Evolutionary conservation across 305 asterid species (phyloP).

Genomic region (Fraxinus dipetala): DNA sequence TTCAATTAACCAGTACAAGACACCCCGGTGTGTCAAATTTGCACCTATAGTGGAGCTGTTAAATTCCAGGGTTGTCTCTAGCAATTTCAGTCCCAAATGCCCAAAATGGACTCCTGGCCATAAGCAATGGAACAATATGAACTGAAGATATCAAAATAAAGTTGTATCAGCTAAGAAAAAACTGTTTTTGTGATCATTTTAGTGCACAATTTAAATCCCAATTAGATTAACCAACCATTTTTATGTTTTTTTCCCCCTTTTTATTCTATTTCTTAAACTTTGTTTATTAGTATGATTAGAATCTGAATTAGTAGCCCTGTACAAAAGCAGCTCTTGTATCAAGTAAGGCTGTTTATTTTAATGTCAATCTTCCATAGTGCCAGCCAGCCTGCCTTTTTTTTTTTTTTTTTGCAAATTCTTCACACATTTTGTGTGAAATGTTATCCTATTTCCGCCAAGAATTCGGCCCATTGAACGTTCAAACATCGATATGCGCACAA

Average conservation of each 20-base stretch:
- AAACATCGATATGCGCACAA: background rate
- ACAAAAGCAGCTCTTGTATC: slow-evolving; percentile 27
- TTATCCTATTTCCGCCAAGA: slow-evolving; percentile 33
- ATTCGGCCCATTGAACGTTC: slow-evolving; percentile 30
- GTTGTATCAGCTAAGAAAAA: background rate
- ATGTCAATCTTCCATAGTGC: slow-evolving; percentile 15
- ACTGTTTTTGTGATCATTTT: slow-evolving; percentile 40
- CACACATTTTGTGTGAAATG: slow-evolving; percentile 21
- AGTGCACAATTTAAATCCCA: slow-evolving; percentile 31
- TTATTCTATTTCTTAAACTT: slow-evolving; percentile 17
- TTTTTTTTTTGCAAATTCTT: background rate
- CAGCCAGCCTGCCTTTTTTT: slow-evolving; percentile 1
- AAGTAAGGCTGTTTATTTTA: slow-evolving; percentile 11
- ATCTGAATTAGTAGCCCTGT: slow-evolving; percentile 31
- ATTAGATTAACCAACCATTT: slow-evolving; percentile 30
- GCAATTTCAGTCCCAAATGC: slow-evolving; percentile 76
- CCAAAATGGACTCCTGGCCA: slow-evolving; percentile 76
- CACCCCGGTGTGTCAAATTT: slow-evolving; percentile 81
- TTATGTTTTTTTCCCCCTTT: slow-evolving; percentile 17
- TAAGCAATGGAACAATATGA: slow-evolving; percentile 56
- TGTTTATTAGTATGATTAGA: slow-evolving; percentile 21
- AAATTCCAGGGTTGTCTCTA: slow-evolving; percentile 47
- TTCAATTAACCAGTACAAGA: slow-evolving; percentile 86
- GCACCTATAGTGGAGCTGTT: slow-evolving; percentile 76
- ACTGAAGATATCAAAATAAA: slow-evolving; percentile 25